These are phyloP conservation scores for Lachnellula hyalina DNA, from an alignment of 2,329 filamentous ascomycete genomes.

Conservation along the genomic window DNA sequence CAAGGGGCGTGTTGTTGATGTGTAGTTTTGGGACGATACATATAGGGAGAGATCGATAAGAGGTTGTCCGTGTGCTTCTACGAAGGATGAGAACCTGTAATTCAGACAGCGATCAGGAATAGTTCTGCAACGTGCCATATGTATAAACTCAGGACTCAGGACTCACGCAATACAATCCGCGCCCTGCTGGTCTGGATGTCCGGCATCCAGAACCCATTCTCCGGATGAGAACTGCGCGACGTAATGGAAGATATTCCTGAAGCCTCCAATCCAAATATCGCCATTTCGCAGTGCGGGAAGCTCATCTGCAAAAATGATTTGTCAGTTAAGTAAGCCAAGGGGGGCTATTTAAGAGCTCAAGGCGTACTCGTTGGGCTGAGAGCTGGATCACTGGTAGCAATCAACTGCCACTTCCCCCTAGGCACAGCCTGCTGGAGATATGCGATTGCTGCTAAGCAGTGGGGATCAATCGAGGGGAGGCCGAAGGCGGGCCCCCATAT, in stretches of 20 bases:
- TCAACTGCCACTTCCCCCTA: conserved; percentile 58
- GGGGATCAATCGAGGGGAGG: conserved; percentile 83
- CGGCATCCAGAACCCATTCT: conserved; percentile 43
- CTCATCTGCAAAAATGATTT: conserved; percentile 38
- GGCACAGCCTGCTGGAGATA: conserved; percentile 64
- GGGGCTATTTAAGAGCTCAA: conserved; percentile 2
- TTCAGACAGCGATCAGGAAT: conserved; percentile 10
- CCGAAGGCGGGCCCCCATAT: conserved; percentile 87
- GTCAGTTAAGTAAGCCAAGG: conserved; percentile 5
- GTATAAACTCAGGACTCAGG: conserved; percentile 28
- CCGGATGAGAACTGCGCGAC: conserved; percentile 38
- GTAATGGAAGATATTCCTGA: conserved; percentile 48
- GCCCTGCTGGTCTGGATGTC: conserved; percentile 36
- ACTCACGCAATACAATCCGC: conserved; percentile 47
- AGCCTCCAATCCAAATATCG: conserved; percentile 46
- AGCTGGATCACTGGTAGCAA: conserved; percentile 68
- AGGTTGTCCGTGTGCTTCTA: conserved; percentile 68
- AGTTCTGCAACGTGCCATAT: neutral
- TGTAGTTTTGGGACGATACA: conserved; percentile 85
- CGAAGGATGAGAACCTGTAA: conserved; percentile 57
- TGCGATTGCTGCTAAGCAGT: conserved; percentile 79
- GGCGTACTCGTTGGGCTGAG: conserved; percentile 64
- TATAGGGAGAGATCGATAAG: conserved; percentile 85
- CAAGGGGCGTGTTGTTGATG: conserved; percentile 67
- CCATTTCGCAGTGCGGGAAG: conserved; percentile 53